Percentiles rank a stretch among this genome's conserved stretches.
Conservation (phyloP, 1,284 basidiomycete genomes). For the Meira miltonrushii region DNA sequence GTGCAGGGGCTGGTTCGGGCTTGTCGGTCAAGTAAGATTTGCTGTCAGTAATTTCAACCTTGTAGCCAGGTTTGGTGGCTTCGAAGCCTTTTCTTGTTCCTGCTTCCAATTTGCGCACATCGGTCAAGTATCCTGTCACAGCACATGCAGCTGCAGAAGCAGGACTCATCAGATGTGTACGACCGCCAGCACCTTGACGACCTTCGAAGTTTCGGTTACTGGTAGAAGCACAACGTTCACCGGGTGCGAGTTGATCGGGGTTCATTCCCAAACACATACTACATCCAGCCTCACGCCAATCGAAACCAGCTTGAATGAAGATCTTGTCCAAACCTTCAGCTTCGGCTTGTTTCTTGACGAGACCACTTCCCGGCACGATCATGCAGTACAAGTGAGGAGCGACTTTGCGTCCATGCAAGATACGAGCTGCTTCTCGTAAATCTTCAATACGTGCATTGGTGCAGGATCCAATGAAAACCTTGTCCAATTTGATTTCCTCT, state of each 20-base stretch:
- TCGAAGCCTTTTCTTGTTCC: slow-evolving; percentile 29
- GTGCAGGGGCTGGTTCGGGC: slow-evolving; percentile 22
- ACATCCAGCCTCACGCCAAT: slow-evolving; percentile 52
- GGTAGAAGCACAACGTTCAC: slow-evolving; percentile 52
- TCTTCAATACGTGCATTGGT: slow-evolving; percentile 52
- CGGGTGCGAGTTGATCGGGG: slow-evolving; percentile 49
- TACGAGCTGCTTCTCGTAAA: slow-evolving; percentile 44
- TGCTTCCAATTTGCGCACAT: slow-evolving; percentile 44
- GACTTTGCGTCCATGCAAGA: slow-evolving; percentile 46
- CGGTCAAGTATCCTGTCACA: slow-evolving; percentile 48
- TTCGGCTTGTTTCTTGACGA: slow-evolving; percentile 52
- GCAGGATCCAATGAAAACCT: slow-evolving; percentile 52
- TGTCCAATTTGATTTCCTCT: slow-evolving; percentile 51
- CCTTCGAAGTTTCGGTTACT: slow-evolving; percentile 53
- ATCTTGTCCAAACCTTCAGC: slow-evolving; percentile 52
- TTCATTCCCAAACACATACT: slow-evolving; percentile 53
- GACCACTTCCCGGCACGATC: slow-evolving; percentile 50
- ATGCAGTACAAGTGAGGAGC: slow-evolving; percentile 44
- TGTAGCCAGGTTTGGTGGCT: slow-evolving; percentile 31
- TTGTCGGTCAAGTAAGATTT: slow-evolving; percentile 38
- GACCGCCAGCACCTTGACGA: slow-evolving; percentile 47
- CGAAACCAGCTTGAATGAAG: slow-evolving; percentile 50
- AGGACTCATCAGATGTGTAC: slow-evolving; percentile 49
- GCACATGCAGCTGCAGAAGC: slow-evolving; percentile 51
- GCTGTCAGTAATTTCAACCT: slow-evolving; percentile 38